phyloP scores from a whole-genome alignment of 2,329 filamentous ascomycete species.

The Colletotrichum tamarilloi region DNA sequence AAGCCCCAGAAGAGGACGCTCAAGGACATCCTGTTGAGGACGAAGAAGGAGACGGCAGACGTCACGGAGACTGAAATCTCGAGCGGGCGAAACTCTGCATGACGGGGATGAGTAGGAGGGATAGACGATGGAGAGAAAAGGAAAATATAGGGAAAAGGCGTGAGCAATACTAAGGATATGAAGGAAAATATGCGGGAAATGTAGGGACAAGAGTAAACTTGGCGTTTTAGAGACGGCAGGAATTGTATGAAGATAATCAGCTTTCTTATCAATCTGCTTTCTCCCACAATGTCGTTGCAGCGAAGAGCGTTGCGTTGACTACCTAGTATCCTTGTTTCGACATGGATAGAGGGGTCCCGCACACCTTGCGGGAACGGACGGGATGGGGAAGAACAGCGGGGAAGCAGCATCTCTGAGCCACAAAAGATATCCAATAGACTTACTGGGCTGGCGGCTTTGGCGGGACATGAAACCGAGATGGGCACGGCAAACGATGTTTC shows the following conservation, averaged over 20 bases:
- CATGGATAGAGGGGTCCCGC: not conserved
- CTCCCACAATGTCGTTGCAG: not conserved
- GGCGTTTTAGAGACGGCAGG: conserved; percentile 6
- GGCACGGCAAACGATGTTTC: not conserved
- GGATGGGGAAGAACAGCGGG: not conserved
- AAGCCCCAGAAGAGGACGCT: conserved; percentile 41
- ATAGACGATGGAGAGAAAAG: not conserved
- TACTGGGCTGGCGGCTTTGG: not conserved
- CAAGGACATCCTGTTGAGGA: conserved; percentile 45
- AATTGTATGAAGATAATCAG: not conserved
- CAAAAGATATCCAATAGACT: not conserved
- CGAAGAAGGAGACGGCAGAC: conserved; percentile 32
- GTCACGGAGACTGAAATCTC: conserved; percentile 21
- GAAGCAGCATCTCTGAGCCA: not conserved
- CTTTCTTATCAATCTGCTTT: not conserved
- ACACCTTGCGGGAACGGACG: conserved; percentile 6
- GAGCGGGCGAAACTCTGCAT: conserved; percentile 8
- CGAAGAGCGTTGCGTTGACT: not conserved
- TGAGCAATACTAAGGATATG: conserved; percentile 8
- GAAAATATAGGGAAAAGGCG: not conserved
- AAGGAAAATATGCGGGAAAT: not conserved
- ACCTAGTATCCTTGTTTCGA: not conserved
- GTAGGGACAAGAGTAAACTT: not conserved
- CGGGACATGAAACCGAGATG: conserved; percentile 21
- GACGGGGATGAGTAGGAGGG: not conserved